A percentile compares a stretch with the other conserved stretches of the same genome.
phyloP scores from a whole-genome alignment of 257 asterid species.

The Solanum infundibuliforme region DNA sequence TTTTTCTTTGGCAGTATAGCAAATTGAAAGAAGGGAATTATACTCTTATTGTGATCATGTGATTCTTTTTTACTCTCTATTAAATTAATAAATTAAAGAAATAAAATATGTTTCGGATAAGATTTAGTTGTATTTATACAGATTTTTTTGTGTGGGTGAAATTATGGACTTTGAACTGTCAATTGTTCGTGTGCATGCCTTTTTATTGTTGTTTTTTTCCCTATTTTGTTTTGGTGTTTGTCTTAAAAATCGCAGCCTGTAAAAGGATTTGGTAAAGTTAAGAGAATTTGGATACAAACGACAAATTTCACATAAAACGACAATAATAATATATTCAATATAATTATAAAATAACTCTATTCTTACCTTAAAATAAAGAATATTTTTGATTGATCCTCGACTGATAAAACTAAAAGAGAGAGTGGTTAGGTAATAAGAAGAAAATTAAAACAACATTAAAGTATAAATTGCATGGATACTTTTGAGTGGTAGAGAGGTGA shows the following conservation, averaged over 20 bases:
- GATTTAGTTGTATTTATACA: background rate
- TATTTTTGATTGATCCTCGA: rapidly evolving
- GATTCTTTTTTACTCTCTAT: background rate
- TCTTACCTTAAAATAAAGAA: background rate
- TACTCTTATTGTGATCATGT: background rate
- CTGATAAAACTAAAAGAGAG: background rate
- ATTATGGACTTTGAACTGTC: background rate
- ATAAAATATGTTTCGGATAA: background rate
- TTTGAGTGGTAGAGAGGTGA: conserved; percentile 4
- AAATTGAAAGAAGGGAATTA: background rate
- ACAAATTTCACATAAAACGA: background rate
- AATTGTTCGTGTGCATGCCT: background rate
- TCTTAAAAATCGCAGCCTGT: background rate
- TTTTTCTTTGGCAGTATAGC: background rate
- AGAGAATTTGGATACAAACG: background rate
- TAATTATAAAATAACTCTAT: background rate
- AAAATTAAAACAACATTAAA: background rate
- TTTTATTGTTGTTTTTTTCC: background rate
- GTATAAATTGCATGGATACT: background rate
- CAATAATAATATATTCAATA: rapidly evolving
- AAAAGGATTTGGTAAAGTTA: background rate
- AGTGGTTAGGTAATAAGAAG: background rate
- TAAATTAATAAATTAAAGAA: background rate
- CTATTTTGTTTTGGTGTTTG: background rate
- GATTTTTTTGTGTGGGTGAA: background rate